These are phyloP conservation scores for Apiospora phragmitis DNA, from an alignment of 2,329 filamentous ascomycete genomes.

Conservation along the genomic window DNA sequence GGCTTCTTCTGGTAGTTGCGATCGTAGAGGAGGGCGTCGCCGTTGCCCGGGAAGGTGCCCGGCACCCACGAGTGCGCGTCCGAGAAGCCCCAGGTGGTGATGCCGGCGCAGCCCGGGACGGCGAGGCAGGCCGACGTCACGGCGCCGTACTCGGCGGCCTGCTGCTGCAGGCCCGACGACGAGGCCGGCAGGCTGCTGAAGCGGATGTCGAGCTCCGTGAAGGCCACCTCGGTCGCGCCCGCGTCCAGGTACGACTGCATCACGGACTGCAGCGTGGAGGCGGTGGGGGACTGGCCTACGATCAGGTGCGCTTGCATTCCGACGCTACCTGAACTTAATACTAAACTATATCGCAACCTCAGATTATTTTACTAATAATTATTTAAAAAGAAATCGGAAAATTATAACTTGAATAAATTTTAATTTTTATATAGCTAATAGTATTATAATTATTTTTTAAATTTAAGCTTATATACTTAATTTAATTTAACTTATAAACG, in stretches of 20 bases:
- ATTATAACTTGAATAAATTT: too few relatives aligned
- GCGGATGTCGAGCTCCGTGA: slow-evolving; percentile 57
- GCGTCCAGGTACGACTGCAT: slow-evolving; percentile 43
- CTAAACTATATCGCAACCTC: too few relatives aligned
- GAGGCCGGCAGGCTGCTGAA: slow-evolving; percentile 37
- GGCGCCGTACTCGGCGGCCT: slow-evolving; percentile 30
- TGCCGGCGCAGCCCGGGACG: slow-evolving; percentile 30
- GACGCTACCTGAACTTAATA: too few relatives aligned
- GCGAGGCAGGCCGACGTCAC: slow-evolving; percentile 31
- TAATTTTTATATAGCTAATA: too few relatives aligned
- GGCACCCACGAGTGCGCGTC: slow-evolving; percentile 40
- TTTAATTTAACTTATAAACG: too few relatives aligned
- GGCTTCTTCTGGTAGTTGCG: slow-evolving; percentile 42
- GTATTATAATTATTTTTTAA: too few relatives aligned
- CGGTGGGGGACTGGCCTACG: slow-evolving; percentile 40
- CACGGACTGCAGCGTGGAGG: slow-evolving; percentile 39
- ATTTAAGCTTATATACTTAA: too few relatives aligned
- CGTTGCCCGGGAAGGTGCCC: slow-evolving; percentile 39
- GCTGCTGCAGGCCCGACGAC: slow-evolving; percentile 28
- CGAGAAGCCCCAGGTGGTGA: slow-evolving; percentile 38
- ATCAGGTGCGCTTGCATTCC: slow-evolving; percentile 53
- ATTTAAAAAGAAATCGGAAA: too few relatives aligned
- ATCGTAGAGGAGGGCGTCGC: slow-evolving; percentile 43
- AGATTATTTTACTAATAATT: too few relatives aligned
- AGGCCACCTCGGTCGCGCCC: slow-evolving; percentile 50